Evolutionary conservation across 495 filamentous ascomycete genomes (phyloP).

Genomic region (Hyaloscypha variabilis): DNA sequence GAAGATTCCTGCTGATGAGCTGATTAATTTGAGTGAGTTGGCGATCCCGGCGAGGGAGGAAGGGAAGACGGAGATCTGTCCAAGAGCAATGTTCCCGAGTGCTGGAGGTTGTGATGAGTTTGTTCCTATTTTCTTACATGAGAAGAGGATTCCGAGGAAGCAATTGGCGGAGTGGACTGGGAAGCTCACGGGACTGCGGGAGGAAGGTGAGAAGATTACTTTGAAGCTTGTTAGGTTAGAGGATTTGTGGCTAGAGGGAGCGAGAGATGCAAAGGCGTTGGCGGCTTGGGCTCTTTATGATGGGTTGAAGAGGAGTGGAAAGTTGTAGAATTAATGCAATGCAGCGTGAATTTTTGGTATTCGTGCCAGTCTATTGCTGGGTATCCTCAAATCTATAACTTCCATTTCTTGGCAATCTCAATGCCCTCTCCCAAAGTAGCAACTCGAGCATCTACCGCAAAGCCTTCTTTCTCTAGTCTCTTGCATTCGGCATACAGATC

Average conservation of each 20-base stretch:
- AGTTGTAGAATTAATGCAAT: conserved; percentile 43
- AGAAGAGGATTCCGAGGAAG: conserved; percentile 64
- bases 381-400: conserved; percentile 19
- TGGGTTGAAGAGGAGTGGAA: conserved; percentile 67
- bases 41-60: conserved; percentile 42
- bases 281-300: conserved; percentile 78
- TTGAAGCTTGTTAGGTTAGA: conserved; percentile 72
- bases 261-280: conserved; percentile 78
- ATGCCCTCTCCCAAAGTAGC: conserved; percentile 86
- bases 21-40: conserved; percentile 72
- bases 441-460: conserved; percentile 83
- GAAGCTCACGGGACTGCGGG: conserved; percentile 72
- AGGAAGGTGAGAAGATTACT: conserved; percentile 82
- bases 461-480: conserved; percentile 71
- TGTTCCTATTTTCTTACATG: conserved; percentile 75
- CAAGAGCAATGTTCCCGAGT: conserved; percentile 71
- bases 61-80: conserved; percentile 47
- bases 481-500: conserved; percentile 69
- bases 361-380: not conserved
- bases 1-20: conserved; percentile 51
- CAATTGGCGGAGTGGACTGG: conserved; percentile 72
- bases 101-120: conserved; percentile 86
- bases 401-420: conserved; percentile 66
- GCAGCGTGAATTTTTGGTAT: not conserved
- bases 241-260: conserved; percentile 76